Evolutionary conservation across 75 land plant species (phyloP).

Genomic region (Ceratopteris richardii): DNA sequence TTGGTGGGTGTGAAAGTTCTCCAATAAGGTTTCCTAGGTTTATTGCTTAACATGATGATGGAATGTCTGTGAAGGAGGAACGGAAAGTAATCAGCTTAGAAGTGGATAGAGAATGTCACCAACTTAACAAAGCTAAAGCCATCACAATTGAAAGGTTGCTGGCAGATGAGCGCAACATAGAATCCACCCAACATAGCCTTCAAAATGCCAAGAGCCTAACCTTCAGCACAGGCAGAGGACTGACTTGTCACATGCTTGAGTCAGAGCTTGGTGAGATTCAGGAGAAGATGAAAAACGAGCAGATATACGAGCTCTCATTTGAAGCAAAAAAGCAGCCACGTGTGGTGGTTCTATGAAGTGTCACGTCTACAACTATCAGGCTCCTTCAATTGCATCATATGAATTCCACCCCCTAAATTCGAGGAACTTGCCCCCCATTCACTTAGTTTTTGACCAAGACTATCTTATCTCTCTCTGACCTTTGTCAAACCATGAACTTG

Average conservation of each 20-base stretch:
- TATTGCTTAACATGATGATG: no score
- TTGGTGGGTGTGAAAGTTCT: no score
- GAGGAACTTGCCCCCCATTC: no score
- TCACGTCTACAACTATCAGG: slow-evolving; percentile 16
- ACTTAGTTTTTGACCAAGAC: no score
- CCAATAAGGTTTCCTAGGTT: no score
- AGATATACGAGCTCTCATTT: slow-evolving; percentile 37
- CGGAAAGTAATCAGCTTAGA: slow-evolving; percentile 25
- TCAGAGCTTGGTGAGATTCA: slow-evolving; percentile 49
- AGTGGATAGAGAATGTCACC: slow-evolving; percentile 39
- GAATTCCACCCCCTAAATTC: no score
- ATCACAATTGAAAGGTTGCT: slow-evolving; percentile 52
- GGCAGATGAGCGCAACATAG: slow-evolving; percentile 37
- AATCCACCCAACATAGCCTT: slow-evolving; percentile 39
- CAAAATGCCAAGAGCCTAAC: slow-evolving; percentile 37
- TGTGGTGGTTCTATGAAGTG: slow-evolving; percentile 16
- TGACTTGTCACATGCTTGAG: slow-evolving; percentile 35
- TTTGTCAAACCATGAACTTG: no score
- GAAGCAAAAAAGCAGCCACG: slow-evolving; percentile 21
- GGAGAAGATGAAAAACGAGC: slow-evolving; percentile 24
- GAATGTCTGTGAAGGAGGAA: neutral
- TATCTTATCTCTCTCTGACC: no score
- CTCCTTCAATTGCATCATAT: slow-evolving; percentile 19
- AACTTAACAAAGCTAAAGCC: slow-evolving; percentile 45
- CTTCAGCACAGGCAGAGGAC: slow-evolving; percentile 20